Conservation (phyloP, 129 eudicot genomes). For the Artemisia annua region DNA sequence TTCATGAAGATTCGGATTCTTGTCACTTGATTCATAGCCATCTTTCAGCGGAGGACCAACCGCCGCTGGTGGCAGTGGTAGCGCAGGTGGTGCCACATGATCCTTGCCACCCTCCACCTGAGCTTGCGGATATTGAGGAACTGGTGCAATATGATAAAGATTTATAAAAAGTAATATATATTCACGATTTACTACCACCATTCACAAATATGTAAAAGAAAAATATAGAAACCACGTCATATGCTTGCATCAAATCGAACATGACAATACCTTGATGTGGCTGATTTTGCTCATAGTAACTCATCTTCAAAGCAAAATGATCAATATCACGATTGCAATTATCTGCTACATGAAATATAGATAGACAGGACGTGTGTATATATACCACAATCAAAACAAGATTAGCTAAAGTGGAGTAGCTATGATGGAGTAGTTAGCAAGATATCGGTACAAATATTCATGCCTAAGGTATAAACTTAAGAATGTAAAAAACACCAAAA, state of each 20-base stretch:
- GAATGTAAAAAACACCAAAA: not conserved
- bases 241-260: too few species aligned
- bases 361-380: not conserved
- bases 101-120: conserved; percentile 34
- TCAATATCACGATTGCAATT: conserved; percentile 1
- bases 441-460: not conserved
- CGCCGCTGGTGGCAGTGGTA: conserved; percentile 32
- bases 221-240: not conserved
- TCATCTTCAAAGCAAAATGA: conserved; percentile 29
- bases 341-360: conserved; percentile 16
- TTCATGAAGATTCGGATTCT: conserved; percentile 25
- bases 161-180: not conserved
- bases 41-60: conserved; percentile 39
- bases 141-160: conserved; percentile 22
- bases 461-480: conserved; percentile 11
- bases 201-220: conserved; percentile 7
- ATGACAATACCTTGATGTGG: conserved; percentile 39
- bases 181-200: not conserved
- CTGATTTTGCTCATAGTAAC: conserved; percentile 35
- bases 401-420: conserved; percentile 36
- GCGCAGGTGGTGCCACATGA: conserved; percentile 22
- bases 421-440: conserved; percentile 27
- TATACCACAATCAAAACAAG: conserved; percentile 15
- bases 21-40: conserved; percentile 23
- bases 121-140: conserved; percentile 9